Conservation (phyloP, 2,329 filamentous ascomycete genomes). For the Ophiosphaerella narmari region DNA sequence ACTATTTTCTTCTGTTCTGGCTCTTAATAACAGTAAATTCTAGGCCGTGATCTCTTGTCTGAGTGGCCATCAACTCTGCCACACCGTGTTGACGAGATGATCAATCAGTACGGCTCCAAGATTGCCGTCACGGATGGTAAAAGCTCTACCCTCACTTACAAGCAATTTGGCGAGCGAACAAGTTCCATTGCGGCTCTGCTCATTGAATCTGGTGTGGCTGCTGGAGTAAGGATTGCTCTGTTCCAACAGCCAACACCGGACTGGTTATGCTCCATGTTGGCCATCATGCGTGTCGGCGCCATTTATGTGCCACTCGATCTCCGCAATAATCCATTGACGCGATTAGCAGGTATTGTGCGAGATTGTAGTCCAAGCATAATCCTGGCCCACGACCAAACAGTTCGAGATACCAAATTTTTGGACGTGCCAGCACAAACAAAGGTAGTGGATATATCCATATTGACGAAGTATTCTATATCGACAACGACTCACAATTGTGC, state of each 20-base stretch:
- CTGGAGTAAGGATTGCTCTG: conserved; percentile 42
- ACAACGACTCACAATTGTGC: too few species aligned
- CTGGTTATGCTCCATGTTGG: conserved; percentile 48
- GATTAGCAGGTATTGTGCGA: conserved; percentile 38
- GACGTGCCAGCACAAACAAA: too few species aligned
- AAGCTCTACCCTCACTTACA: background rate
- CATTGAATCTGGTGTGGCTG: background rate
- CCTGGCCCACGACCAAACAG: too few species aligned
- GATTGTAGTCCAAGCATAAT: conserved; percentile 36
- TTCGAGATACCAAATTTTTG: too few species aligned
- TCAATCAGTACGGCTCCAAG: background rate
- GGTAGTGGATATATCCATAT: too few species aligned
- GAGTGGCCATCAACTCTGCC: conserved; percentile 44
- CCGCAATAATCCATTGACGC: conserved; percentile 25
- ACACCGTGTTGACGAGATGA: conserved; percentile 46
- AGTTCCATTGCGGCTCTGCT: conserved; percentile 1
- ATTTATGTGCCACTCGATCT: conserved; percentile 48
- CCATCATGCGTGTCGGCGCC: conserved; percentile 47
- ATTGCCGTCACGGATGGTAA: conserved; percentile 2
- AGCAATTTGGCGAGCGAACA: background rate
- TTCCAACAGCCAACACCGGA: conserved; percentile 47
- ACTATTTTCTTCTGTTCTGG: too few species aligned
- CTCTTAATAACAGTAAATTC: too few species aligned
- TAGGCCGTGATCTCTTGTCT: conserved; percentile 19
- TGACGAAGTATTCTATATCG: too few species aligned